These are phyloP conservation scores for Geranium incanum DNA, from an alignment of 441 rosid genomes.

Conservation along the genomic window DNA sequence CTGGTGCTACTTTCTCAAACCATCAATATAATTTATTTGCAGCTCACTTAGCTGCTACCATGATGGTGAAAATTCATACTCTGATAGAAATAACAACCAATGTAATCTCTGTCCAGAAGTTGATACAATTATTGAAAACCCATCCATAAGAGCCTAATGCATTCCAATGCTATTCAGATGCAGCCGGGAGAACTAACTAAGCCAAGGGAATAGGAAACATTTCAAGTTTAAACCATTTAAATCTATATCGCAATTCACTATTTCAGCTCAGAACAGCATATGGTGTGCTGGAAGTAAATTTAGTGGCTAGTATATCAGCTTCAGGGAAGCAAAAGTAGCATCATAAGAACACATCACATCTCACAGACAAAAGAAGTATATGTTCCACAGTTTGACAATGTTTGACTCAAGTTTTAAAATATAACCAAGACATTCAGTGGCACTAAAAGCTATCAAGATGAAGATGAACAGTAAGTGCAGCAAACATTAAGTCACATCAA, in stretches of 20 bases:
- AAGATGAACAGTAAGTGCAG: not conserved
- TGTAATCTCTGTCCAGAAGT: not conserved
- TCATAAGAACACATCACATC: not conserved
- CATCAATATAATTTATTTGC: not conserved
- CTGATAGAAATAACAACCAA: not conserved
- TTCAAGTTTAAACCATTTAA: not conserved
- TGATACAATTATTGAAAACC: not conserved
- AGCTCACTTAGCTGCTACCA: not conserved
- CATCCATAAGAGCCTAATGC: no score
- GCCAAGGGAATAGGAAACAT: not conserved
- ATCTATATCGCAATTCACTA: not conserved
- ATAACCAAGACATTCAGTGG: not conserved
- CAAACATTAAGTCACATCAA: not conserved
- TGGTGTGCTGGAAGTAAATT: conserved; percentile 1
- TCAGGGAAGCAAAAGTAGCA: not conserved
- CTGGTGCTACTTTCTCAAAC: not conserved
- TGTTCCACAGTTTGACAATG: not conserved
- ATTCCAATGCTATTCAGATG: not conserved
- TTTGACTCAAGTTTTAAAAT: not conserved
- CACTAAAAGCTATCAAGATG: not conserved
- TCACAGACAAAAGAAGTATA: not conserved
- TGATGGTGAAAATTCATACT: not conserved
- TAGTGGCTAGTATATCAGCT: not conserved
- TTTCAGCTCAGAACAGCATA: not conserved
- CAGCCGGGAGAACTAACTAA: not conserved